Evolutionary conservation across 257 asterid species (phyloP).

Genomic region (Ligustrum vulgare): DNA sequence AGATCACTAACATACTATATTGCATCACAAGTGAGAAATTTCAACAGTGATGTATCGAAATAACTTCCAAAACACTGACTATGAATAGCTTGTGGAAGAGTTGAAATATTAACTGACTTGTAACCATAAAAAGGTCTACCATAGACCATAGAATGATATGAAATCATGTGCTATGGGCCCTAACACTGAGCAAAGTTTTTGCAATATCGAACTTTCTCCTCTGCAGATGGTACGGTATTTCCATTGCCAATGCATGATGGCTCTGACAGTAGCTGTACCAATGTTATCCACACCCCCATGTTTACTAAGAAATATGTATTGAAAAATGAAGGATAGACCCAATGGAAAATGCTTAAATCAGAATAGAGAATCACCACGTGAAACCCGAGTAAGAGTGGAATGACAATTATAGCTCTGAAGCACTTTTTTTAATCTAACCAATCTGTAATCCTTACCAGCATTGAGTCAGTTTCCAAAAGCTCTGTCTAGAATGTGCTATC

Average conservation of each 20-base stretch:
- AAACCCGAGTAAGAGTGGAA: conserved; percentile 93
- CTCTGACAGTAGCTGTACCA: conserved; percentile 98
- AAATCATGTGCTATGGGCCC: conserved; percentile 66
- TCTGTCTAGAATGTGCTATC: conserved; percentile 95
- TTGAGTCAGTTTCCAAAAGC: conserved; percentile 87
- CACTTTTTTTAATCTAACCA: conserved; percentile 23
- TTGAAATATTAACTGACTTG: conserved; percentile 68
- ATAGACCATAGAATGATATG: conserved; percentile 77
- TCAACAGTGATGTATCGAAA: background rate
- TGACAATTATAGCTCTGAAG: conserved; percentile 83
- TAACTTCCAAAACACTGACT: background rate
- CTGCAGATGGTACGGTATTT: conserved; percentile 86
- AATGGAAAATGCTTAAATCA: conserved; percentile 16
- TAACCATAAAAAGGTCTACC: conserved; percentile 67
- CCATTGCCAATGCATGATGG: conserved; percentile 99
- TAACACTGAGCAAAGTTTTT: conserved; percentile 53
- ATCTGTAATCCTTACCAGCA: conserved; percentile 62
- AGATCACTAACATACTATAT: background rate
- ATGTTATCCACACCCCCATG: conserved; percentile 94
- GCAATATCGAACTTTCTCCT: too few relatives aligned
- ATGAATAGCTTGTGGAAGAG: background rate
- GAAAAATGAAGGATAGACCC: conserved; percentile 14
- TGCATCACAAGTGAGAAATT: background rate
- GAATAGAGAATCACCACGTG: conserved; percentile 53
- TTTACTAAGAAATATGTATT: conserved; percentile 19